Conservation (phyloP, 352 stramenopile species). For the Phytophthora citricola region DNA sequence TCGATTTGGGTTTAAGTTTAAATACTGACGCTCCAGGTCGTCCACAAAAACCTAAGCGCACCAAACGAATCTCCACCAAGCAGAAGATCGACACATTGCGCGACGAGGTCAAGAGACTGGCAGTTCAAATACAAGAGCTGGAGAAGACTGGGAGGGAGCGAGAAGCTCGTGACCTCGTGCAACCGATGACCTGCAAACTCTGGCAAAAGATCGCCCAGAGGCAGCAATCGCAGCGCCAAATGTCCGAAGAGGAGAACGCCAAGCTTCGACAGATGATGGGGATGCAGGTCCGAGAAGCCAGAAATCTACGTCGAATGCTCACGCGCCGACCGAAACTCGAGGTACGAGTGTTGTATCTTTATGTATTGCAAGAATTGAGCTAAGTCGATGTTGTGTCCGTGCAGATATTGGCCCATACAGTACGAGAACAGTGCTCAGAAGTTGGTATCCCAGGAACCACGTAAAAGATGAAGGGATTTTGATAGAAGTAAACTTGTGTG, state of each 20-base stretch:
- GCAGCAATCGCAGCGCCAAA: not conserved
- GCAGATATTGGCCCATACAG: too few relatives aligned
- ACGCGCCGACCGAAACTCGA: not conserved
- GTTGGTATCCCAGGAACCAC: too few relatives aligned
- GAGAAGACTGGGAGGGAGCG: not conserved
- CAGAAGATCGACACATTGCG: conserved; percentile 11
- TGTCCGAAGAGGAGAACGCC: not conserved
- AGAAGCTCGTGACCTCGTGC: not conserved
- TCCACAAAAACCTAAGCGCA: not conserved
- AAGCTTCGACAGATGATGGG: not conserved
- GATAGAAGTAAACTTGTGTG: too few relatives aligned
- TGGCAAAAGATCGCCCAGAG: not conserved
- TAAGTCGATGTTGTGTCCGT: too few relatives aligned
- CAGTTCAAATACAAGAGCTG: conserved; percentile 4
- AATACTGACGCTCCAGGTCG: not conserved
- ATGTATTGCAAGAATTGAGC: too few relatives aligned
- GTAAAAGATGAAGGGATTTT: too few relatives aligned
- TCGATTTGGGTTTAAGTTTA: not conserved
- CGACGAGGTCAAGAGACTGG: not conserved
- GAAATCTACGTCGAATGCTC: not conserved
- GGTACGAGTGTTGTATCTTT: not conserved
- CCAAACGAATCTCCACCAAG: conserved; percentile 6
- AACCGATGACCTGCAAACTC: not conserved
- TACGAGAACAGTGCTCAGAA: too few relatives aligned
- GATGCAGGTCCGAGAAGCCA: not conserved